Evolutionary conservation across 768 basidiomycete genomes (phyloP), one percentile per base, ranked within the genome.

Genomic region (Boletus rufocinnamomeus): DNA sequence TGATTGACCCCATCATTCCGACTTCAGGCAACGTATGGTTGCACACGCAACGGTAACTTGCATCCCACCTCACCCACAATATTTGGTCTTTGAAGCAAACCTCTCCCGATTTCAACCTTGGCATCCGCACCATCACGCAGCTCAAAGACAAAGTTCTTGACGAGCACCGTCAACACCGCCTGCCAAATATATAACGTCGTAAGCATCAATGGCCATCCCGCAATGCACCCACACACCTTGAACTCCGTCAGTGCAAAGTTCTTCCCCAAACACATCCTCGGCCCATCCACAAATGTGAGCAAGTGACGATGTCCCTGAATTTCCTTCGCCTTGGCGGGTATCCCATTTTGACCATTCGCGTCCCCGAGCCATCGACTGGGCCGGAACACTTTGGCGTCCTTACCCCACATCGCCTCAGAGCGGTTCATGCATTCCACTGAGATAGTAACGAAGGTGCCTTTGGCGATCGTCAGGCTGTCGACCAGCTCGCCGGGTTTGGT

Each of bases 331-430:
- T 66, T 58, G 40, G 44, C 44, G 4, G 65, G 63, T 6, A 68
- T 66, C 1, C 71, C 66, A 17, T 71, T 66, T 6, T 35, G 27
- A 10, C 63, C 38, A 3, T 28, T 19, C 21, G 19, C 21, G 5
- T 70, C 69, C 17, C 68, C 67, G 9, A 88, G 73, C 88, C 88
- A 90, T 17, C 88, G 75, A 53, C 84, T 82, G 0, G 87, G 88
- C 32, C 78, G 74, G 65, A 85, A 91, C 30, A 79, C 76, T 28
- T 78, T 76, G 1, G 84, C 80, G 50, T 85, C 80, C 0, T 76
- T 65, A 0, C 88, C 88, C 89, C 88, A 89, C 23, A 87, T 66
- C 1, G 68, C 72, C 43, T 76, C 74, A 10, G 81, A 80, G 8
- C 74, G 70, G 65, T 89, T 87, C 58, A 84, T 76, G n/a, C 70